Percentiles rank a stretch among this genome's conserved stretches.
Evolutionary conservation across 1,139 yeast genomes (phyloP).

Genomic region (Blastobotrys serpentis): DNA sequence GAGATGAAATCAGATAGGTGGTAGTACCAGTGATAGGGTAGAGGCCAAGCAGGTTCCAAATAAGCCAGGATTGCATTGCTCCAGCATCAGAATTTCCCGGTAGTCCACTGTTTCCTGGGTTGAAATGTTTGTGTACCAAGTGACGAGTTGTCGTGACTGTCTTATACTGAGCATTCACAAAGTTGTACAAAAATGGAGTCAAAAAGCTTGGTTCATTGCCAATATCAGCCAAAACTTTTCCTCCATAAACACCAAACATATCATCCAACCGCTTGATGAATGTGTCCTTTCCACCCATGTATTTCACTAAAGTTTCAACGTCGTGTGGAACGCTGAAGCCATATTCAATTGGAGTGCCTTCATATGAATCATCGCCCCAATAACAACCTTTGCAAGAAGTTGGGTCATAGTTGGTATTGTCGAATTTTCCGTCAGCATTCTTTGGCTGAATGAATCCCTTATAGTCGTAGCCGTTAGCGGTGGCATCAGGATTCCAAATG

Average conservation of each 20-base stretch:
- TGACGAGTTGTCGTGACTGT: neutral
- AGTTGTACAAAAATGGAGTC: neutral
- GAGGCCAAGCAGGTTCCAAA: constrained; percentile 41
- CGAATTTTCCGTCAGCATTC: constrained; percentile 38
- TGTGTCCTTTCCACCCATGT: constrained; percentile 37
- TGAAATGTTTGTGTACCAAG: constrained; percentile 30
- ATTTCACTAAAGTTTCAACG: constrained; percentile 33
- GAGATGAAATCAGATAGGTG: constrained; percentile 40
- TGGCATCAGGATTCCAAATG: constrained; percentile 40
- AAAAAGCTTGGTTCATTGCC: constrained; percentile 31
- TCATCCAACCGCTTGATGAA: constrained; percentile 40
- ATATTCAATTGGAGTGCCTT: constrained; percentile 2
- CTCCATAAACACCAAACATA: too few relatives aligned
- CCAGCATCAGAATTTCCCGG: constrained; percentile 47
- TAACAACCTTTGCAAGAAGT: neutral
- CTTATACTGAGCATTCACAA: neutral
- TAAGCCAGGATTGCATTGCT: constrained; percentile 45
- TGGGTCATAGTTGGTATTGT: constrained; percentile 25
- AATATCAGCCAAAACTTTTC: constrained; percentile 35
- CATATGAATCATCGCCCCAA: neutral
- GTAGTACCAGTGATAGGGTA: constrained; percentile 44
- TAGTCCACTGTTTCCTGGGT: constrained; percentile 34
- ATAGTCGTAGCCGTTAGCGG: constrained; percentile 25
- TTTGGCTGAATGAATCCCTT: constrained; percentile 42
- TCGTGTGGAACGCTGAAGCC: constrained; percentile 40